A percentile compares a stretch with the other conserved stretches of the same genome.
phyloP scores from a whole-genome alignment of 1,284 basidiomycete genomes.

The Irpex sp. region DNA sequence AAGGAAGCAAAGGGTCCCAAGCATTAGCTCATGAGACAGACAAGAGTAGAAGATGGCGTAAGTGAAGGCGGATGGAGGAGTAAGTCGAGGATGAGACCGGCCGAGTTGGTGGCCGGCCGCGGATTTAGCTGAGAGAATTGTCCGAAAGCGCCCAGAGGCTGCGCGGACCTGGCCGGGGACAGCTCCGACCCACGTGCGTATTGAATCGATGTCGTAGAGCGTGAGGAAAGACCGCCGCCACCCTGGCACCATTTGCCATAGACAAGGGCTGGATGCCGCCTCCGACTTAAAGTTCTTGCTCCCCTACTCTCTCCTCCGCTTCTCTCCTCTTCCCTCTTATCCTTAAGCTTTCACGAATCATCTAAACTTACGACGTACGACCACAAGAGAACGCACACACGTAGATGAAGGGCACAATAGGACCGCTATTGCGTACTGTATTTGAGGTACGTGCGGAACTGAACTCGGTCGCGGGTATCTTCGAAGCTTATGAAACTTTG shows the following conservation, averaged over 20 bases:
- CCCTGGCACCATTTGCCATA: background rate
- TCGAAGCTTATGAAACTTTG: background rate
- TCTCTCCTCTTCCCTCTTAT: background rate
- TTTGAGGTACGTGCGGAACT: slow-evolving; percentile 40
- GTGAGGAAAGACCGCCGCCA: background rate
- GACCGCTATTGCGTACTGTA: slow-evolving; percentile 43
- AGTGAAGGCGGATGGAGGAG: too few species aligned
- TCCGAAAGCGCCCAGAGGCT: background rate
- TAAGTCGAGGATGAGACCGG: too few species aligned
- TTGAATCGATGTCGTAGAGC: background rate
- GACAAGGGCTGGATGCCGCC: background rate
- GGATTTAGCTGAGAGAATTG: background rate
- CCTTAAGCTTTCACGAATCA: background rate
- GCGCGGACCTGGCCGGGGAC: too few species aligned
- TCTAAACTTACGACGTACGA: background rate
- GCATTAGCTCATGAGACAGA: too few species aligned
- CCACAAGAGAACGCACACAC: background rate
- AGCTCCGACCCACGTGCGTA: background rate
- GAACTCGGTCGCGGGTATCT: background rate
- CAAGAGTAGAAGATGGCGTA: too few species aligned
- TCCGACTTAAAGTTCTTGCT: background rate
- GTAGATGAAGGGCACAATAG: slow-evolving; percentile 12
- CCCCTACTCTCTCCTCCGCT: background rate
- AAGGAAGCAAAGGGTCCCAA: too few species aligned
- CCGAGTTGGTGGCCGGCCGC: too few species aligned